phyloP scores from a whole-genome alignment of 1,284 basidiomycete species.

The Boletellus deceptivus region DNA sequence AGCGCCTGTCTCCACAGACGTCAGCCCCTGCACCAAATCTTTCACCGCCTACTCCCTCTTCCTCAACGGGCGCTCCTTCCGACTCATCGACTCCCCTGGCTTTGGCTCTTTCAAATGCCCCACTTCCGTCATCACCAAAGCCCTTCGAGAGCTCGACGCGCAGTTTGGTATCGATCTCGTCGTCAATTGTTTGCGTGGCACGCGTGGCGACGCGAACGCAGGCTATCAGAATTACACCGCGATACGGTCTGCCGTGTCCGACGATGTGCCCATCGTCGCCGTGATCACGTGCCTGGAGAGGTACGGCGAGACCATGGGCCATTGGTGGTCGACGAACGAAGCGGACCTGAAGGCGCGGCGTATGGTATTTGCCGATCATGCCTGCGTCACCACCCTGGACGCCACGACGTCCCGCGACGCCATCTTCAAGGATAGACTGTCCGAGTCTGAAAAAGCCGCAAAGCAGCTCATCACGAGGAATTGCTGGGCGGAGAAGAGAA shows the following conservation, averaged over 20 bases:
- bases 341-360: slow-evolving; percentile 26
- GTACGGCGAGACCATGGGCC: slow-evolving; percentile 28
- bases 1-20: slow-evolving; percentile 29
- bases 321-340: slow-evolving; percentile 33
- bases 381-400: slow-evolving; percentile 30
- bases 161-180: slow-evolving; percentile 30
- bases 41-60: slow-evolving; percentile 29
- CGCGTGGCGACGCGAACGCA: slow-evolving; percentile 29
- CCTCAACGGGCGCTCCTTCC: slow-evolving; percentile 28
- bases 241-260: slow-evolving; percentile 30
- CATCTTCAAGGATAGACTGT: slow-evolving; percentile 24
- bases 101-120: slow-evolving; percentile 31
- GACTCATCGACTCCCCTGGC: slow-evolving; percentile 32
- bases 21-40: slow-evolving; percentile 27
- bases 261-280: slow-evolving; percentile 33
- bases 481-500: slow-evolving; percentile 30
- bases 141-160: slow-evolving; percentile 28
- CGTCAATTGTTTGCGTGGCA: slow-evolving; percentile 29
- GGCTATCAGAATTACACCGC: slow-evolving; percentile 29
- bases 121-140: slow-evolving; percentile 24
- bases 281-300: slow-evolving; percentile 31
- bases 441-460: slow-evolving; percentile 19
- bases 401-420: slow-evolving; percentile 14
- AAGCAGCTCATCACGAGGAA: slow-evolving; percentile 29
- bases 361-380: slow-evolving; percentile 30